phyloP scores from a whole-genome alignment of 2,329 filamentous ascomycete species.

The Venturia carpophila region DNA sequence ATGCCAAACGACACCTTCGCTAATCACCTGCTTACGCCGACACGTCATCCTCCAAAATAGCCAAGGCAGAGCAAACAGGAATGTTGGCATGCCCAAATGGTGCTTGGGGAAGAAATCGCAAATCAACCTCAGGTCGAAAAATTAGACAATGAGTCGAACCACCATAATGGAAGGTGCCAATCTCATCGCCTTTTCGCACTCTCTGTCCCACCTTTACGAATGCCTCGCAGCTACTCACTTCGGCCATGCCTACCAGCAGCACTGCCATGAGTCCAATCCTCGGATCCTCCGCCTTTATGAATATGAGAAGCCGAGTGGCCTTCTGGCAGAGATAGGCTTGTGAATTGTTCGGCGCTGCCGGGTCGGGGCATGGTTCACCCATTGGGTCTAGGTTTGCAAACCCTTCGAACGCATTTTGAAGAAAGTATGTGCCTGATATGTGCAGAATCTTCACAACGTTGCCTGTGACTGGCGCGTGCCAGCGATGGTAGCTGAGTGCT shows the following conservation, averaged over 20 bases:
- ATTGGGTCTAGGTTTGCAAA: neutral
- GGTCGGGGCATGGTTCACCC: neutral
- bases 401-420: neutral
- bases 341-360: neutral
- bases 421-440: neutral
- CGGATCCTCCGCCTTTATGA: neutral
- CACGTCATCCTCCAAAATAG: neutral
- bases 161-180: slow-evolving; percentile 3
- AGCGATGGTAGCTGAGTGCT: neutral
- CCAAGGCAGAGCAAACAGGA: neutral
- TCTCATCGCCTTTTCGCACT: neutral
- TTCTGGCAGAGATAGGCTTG: slow-evolving; percentile 1
- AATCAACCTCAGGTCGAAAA: neutral
- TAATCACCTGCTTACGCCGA: neutral
- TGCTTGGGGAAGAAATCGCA: neutral
- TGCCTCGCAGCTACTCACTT: neutral
- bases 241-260: neutral
- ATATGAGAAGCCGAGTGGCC: neutral
- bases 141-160: neutral
- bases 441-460: neutral
- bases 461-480: neutral
- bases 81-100: neutral
- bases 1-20: neutral
- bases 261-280: slow-evolving; percentile 1
- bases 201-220: neutral